phyloP scores from a whole-genome alignment of 78 protist species.

The Tieghemostelium lacteum region DNA sequence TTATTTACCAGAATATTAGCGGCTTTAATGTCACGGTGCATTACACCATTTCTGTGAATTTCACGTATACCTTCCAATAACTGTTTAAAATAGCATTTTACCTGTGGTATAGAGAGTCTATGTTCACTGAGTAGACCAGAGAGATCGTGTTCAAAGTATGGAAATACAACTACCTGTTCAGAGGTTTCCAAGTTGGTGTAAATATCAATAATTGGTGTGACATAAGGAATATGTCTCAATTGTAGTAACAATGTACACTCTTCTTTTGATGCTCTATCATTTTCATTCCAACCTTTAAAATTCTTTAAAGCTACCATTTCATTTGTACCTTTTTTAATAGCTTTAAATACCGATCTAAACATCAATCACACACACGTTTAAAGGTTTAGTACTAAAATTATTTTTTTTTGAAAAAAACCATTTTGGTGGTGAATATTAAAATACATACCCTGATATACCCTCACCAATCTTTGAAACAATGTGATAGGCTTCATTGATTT shows the following conservation, averaged over 20 bases:
- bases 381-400: background rate
- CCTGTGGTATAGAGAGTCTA: constrained; percentile 64
- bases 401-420: background rate
- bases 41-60: constrained; percentile 65
- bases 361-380: background rate
- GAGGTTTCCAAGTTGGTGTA: constrained; percentile 24
- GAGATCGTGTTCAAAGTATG: constrained; percentile 72
- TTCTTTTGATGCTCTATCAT: constrained; percentile 63
- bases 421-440: background rate
- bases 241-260: constrained; percentile 44
- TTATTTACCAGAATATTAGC: constrained; percentile 71
- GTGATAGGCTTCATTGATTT: constrained; percentile 39
- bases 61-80: constrained; percentile 56
- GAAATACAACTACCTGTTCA: constrained; percentile 60
- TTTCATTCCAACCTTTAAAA: constrained; percentile 48
- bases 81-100: constrained; percentile 65
- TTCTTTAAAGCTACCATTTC: constrained; percentile 67
- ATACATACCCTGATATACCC: constrained; percentile 76
- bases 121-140: constrained; percentile 69
- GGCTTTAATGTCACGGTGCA: constrained; percentile 84
- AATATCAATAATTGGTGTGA: constrained; percentile 60
- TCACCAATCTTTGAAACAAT: constrained; percentile 69
- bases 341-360: constrained; percentile 62
- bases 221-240: constrained; percentile 61
- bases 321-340: constrained; percentile 56